Conservation (phyloP, 2,329 filamentous ascomycete genomes). For the Xylaria hypoxylon region DNA sequence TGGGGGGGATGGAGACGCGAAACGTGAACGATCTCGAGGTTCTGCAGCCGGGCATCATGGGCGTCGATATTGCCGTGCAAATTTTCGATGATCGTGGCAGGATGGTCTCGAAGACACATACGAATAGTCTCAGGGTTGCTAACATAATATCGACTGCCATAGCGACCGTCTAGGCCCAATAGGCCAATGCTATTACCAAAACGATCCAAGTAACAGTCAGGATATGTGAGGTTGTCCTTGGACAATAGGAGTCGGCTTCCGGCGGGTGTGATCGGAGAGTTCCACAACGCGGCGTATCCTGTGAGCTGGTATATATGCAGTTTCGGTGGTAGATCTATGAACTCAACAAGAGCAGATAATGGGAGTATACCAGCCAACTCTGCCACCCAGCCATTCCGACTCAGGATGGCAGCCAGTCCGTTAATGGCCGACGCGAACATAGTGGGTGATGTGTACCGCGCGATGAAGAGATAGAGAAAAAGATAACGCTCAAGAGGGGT, state of each 20-base stretch:
- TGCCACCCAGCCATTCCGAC: slow-evolving; percentile 4
- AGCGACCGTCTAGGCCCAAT: slow-evolving; percentile 17
- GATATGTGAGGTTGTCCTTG: background rate
- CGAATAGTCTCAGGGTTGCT: slow-evolving; percentile 14
- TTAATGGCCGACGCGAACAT: too few species aligned
- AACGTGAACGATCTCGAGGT: slow-evolving; percentile 12
- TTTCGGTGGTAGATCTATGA: slow-evolving; percentile 12
- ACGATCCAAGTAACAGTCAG: slow-evolving; percentile 14
- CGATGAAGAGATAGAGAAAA: too few species aligned
- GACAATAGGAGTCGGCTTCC: slow-evolving; percentile 16
- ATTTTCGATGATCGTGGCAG: background rate
- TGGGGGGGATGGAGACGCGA: background rate
- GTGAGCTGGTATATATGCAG: slow-evolving; percentile 10
- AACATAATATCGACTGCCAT: slow-evolving; percentile 10
- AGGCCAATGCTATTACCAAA: slow-evolving; percentile 2
- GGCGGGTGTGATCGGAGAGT: slow-evolving; percentile 15
- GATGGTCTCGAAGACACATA: slow-evolving; percentile 2
- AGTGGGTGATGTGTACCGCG: too few species aligned
- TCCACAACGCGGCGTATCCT: slow-evolving; percentile 8
- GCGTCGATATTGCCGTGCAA: background rate
- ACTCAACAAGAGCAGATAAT: slow-evolving; percentile 17
- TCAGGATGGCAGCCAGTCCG: too few species aligned
- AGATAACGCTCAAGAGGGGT: too few species aligned
- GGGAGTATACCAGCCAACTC: slow-evolving; percentile 22
- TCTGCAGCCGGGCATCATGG: slow-evolving; percentile 1